Base-by-base conservation (phyloP, 2,329 filamentous ascomycete genomes). In the Lachnellula arida region DNA sequence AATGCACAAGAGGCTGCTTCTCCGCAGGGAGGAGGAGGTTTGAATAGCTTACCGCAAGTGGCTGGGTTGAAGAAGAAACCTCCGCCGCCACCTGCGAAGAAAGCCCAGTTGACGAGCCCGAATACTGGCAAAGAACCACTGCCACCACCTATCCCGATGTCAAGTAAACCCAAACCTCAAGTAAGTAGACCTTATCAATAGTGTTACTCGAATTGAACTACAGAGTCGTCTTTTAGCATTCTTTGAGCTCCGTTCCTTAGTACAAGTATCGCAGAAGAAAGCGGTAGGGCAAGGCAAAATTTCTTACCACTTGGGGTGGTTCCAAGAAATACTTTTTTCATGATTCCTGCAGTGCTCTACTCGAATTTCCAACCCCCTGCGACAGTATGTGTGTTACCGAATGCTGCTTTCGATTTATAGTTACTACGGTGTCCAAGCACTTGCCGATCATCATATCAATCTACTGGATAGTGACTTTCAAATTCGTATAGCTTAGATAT, bases 21-120 rank as follows among this genome's bases (percentile, higher is more conserved):
- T 49, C 40, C 46, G 40, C 42, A 52, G 47, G 43, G 61, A 63
- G 17, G 60, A 59, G 54, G 55, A 32, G 55, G 28, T 4, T 28
- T 46, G 19, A 42, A 46, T 44, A 37, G 17, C 32, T 47, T 37
- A 11, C 49, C 55, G 17, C 53, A 32, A 14, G 22, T 48, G 17
- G 54, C 46, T 9, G 50, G 53, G 11, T 12, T 60, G 5, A 69
- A 67, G 55, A 72, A 70, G 60, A 71, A 71, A 40, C 66, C 68
- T n/a, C 68, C 70, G 7, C 70, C 70, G 12, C 69, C 69, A 5
- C 68, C 70, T 14, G 63, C 63, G 51, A 72, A 67, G 54, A 67
- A 49, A 39, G 51, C 58, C 15, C 61, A 60, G 7, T 57, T 67
- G 17, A 40, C 53, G 25, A 46, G 53, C 7, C 37, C 49, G 34